These are phyloP conservation scores for Schizophyllum commune DNA, from an alignment of 1,284 basidiomycete species.

Conservation along the genomic window DNA sequence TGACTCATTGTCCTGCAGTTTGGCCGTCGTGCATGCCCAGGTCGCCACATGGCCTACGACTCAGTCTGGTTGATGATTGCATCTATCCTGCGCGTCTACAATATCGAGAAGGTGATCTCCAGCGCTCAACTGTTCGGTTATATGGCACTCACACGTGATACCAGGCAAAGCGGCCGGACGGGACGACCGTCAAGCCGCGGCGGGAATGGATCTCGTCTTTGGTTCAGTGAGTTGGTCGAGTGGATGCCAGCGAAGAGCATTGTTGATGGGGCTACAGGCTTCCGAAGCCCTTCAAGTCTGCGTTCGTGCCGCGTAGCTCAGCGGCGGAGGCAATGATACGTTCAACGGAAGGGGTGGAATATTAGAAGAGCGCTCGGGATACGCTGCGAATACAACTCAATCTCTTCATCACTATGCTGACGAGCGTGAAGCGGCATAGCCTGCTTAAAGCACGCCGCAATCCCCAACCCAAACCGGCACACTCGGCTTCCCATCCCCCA, in stretches of 20 bases:
- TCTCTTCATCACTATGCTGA: no score
- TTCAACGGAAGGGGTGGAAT: neutral
- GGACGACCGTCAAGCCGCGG: constrained; percentile 17
- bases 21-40: constrained; percentile 9
- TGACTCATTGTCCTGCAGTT: neutral
- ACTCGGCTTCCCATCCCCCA: constrained; percentile 25
- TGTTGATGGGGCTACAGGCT: neutral
- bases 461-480: constrained; percentile 37
- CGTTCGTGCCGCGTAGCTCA: constrained; percentile 11
- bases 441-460: constrained; percentile 21
- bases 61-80: constrained; percentile 25
- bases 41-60: constrained; percentile 22
- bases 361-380: no score
- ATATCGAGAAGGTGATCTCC: constrained; percentile 17
- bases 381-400: no score
- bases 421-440: no score
- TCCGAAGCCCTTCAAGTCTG: constrained; percentile 16
- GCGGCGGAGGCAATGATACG: constrained; percentile 8
- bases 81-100: constrained; percentile 22
- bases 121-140: no score
- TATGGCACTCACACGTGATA: no score
- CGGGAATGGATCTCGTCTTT: constrained; percentile 13
- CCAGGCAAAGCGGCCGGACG: constrained; percentile 13
- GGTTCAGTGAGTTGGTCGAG: constrained; percentile 15
- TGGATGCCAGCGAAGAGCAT: constrained; percentile 3